Conservation (phyloP, 345 rosid species). For the Nephelium lappaceum region DNA sequence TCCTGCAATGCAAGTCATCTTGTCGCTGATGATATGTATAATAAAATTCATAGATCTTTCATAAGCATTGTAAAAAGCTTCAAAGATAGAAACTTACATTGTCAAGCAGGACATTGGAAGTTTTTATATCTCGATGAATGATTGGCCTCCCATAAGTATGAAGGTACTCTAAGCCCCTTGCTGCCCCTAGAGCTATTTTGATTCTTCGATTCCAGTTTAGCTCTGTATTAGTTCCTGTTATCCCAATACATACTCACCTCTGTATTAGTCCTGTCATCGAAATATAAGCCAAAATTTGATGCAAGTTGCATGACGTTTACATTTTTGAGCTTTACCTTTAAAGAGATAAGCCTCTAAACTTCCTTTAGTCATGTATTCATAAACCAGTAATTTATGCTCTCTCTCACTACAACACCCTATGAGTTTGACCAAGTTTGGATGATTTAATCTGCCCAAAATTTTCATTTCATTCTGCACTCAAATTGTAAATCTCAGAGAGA, state of each 20-base stretch:
- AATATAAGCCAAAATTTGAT: neutral
- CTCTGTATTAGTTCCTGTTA: constrained; percentile 30
- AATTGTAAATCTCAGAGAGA: neutral
- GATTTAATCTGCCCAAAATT: constrained; percentile 44
- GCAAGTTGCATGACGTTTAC: neutral
- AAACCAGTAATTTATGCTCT: constrained; percentile 43
- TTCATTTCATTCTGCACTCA: constrained; percentile 35
- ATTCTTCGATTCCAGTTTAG: constrained; percentile 47
- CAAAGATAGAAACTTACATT: constrained; percentile 23
- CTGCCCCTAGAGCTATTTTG: constrained; percentile 50
- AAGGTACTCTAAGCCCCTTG: constrained; percentile 50
- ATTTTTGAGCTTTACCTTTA: constrained; percentile 30
- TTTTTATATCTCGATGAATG: constrained; percentile 55
- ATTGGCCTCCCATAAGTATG: constrained; percentile 36
- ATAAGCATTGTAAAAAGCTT: neutral
- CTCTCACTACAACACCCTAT: constrained; percentile 45
- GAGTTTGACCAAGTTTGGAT: constrained; percentile 52
- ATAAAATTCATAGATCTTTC: neutral
- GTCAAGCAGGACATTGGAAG: constrained; percentile 49
- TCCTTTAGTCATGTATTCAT: constrained; percentile 48
- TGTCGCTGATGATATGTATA: constrained; percentile 6
- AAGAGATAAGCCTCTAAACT: constrained; percentile 50
- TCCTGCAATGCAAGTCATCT: constrained; percentile 36
- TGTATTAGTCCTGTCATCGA: neutral
- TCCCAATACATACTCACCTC: neutral